A percentile compares a stretch with the other conserved stretches of the same genome.
Evolutionary conservation across 1,139 yeast species (phyloP).

Genomic region (Yamadazyma triangularis): DNA sequence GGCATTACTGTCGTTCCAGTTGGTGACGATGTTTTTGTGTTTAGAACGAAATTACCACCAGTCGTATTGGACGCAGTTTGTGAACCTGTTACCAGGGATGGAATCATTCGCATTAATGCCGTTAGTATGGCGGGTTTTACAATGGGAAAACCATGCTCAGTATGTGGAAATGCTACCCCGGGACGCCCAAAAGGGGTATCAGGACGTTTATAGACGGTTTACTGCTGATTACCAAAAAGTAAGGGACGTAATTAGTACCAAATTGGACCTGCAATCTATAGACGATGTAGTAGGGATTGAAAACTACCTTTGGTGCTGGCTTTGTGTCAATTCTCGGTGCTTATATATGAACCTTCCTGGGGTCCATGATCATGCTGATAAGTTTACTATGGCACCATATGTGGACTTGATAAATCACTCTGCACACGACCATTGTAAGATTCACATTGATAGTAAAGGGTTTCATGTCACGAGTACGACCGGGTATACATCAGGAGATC

Average conservation of each 20-base stretch:
- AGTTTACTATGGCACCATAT: slow-evolving; percentile 86
- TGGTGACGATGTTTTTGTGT: slow-evolving; percentile 44
- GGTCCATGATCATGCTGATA: slow-evolving; percentile 46
- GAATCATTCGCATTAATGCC: slow-evolving; percentile 49
- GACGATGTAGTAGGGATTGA: slow-evolving; percentile 12
- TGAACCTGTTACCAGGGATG: slow-evolving; percentile 50
- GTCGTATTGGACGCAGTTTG: slow-evolving; percentile 65
- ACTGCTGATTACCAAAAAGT: slow-evolving; percentile 32
- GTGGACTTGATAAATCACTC: slow-evolving; percentile 87
- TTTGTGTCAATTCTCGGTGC: slow-evolving; percentile 88
- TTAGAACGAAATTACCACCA: slow-evolving; percentile 37
- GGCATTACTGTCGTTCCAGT: slow-evolving; percentile 41
- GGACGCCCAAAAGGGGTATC: slow-evolving; percentile 29
- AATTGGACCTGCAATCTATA: slow-evolving; percentile 1
- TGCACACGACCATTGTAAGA: slow-evolving; percentile 47
- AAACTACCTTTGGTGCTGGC: slow-evolving; percentile 66
- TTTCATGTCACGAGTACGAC: slow-evolving; percentile 45
- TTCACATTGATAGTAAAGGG: slow-evolving; percentile 45
- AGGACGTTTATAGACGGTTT: slow-evolving; percentile 34
- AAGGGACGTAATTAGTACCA: slow-evolving; percentile 14
- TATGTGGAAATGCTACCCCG: slow-evolving; percentile 37
- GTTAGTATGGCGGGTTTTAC: slow-evolving; percentile 44
- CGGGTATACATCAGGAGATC: slow-evolving; percentile 43
- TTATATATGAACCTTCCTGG: slow-evolving; percentile 68
- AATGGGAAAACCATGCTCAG: slow-evolving; percentile 17